Evolutionary conservation across 345 rosid genomes (phyloP).

Genomic region (Syzygium oleosum): DNA sequence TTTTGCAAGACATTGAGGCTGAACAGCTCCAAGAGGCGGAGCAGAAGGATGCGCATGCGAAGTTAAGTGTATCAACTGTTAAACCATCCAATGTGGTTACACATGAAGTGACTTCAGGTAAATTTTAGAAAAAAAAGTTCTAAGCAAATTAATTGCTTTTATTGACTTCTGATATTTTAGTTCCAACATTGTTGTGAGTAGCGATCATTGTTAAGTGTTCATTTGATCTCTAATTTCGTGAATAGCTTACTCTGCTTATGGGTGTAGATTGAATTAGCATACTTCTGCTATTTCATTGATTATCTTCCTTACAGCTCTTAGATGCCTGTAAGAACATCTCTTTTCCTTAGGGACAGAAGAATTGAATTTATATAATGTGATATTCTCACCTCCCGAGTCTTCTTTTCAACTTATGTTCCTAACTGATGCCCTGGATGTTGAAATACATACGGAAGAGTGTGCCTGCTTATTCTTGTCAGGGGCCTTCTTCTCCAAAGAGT

Average conservation of each 20-base stretch:
- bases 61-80: constrained; percentile 11
- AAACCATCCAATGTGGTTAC: constrained; percentile 12
- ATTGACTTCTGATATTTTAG: neutral
- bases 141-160: neutral
- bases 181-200: neutral
- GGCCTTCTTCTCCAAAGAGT: neutral
- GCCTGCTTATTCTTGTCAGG: neutral
- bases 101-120: constrained; percentile 27
- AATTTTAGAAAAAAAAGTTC: neutral
- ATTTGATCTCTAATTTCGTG: neutral
- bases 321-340: neutral
- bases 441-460: neutral
- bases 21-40: neutral
- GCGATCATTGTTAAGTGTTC: neutral
- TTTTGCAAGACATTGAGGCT: constrained; percentile 29
- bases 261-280: neutral
- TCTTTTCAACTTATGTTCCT: neutral
- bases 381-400: neutral
- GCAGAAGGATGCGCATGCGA: constrained; percentile 7
- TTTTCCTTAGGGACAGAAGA: neutral
- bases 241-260: neutral
- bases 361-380: neutral
- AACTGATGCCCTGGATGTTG: neutral
- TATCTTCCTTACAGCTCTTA: neutral
- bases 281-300: neutral